Conservation (phyloP, 1,284 basidiomycete genomes). For the Kalmanozyma brasiliensis region DNA sequence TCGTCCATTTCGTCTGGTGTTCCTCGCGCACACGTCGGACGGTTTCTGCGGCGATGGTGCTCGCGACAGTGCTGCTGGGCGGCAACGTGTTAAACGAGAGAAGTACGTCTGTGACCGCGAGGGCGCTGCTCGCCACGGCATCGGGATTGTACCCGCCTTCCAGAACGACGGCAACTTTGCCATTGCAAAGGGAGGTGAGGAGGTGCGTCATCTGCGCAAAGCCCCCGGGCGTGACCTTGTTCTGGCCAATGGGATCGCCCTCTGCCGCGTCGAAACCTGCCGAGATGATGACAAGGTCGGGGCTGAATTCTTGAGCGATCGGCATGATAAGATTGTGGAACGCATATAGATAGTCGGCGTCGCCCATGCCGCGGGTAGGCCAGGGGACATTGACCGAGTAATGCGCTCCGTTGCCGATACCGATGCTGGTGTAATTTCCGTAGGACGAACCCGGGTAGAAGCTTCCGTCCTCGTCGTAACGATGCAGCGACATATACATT, state of each 20-base stretch:
- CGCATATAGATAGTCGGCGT: slow-evolving; percentile 95
- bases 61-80: slow-evolving; percentile 69
- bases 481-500: slow-evolving; percentile 95
- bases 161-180: slow-evolving; percentile 88
- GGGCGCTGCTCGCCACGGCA: slow-evolving; percentile 84
- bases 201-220: slow-evolving; percentile 99
- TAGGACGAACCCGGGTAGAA: slow-evolving; percentile 95
- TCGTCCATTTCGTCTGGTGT: slow-evolving; percentile 92
- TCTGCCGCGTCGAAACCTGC: slow-evolving; percentile 97
- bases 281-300: slow-evolving; percentile 95
- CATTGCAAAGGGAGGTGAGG: slow-evolving; percentile 87
- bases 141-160: slow-evolving; percentile 98
- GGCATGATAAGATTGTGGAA: slow-evolving; percentile 97
- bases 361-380: slow-evolving; percentile 86
- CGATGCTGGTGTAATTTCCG: slow-evolving; percentile 85
- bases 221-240: slow-evolving; percentile 88
- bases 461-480: slow-evolving; percentile 77
- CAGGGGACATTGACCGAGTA: slow-evolving; percentile 97
- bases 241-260: slow-evolving; percentile 90
- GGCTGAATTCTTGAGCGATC: slow-evolving; percentile 93
- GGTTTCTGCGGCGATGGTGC: slow-evolving; percentile 77
- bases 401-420: slow-evolving; percentile 78
- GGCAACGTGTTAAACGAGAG: slow-evolving; percentile 85
- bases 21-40: slow-evolving; percentile 85
- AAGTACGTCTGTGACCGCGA: slow-evolving; percentile 85